These are phyloP conservation scores for Metarhizium brunneum DNA, from an alignment of 2,329 filamentous ascomycete genomes.

Conservation along the genomic window DNA sequence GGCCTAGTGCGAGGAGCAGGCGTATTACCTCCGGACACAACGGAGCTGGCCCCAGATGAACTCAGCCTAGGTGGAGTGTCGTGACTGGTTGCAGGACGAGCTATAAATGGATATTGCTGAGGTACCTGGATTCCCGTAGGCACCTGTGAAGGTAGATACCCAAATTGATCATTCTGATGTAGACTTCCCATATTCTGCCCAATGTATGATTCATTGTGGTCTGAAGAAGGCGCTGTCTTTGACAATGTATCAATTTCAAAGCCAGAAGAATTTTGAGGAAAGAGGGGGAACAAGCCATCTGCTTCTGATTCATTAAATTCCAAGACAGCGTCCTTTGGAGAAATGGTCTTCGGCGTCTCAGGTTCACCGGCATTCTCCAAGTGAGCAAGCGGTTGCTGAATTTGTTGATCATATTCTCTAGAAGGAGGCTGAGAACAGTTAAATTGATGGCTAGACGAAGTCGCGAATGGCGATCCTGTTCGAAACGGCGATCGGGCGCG, in stretches of 20 bases:
- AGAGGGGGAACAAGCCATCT: conserved; percentile 62
- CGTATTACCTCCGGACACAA: conserved; percentile 24
- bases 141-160: conserved; percentile 23
- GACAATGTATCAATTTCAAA: conserved; percentile 32
- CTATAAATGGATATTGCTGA: conserved; percentile 43
- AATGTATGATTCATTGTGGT: conserved; percentile 9
- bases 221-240: conserved; percentile 20
- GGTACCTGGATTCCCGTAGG: conserved; percentile 31
- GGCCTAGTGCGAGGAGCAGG: conserved; percentile 40
- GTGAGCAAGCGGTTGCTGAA: conserved; percentile 26
- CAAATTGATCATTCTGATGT: neutral
- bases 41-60: conserved; percentile 35
- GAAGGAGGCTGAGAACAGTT: conserved; percentile 49
- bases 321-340: conserved; percentile 82
- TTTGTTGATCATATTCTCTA: conserved; percentile 48
- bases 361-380: conserved; percentile 30
- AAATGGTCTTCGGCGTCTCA: conserved; percentile 72
- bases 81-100: conserved; percentile 24
- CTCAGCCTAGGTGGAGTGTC: conserved; percentile 30
- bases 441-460: conserved; percentile 32
- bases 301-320: conserved; percentile 74
- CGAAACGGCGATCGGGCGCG: conserved; percentile 77
- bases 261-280: conserved; percentile 49
- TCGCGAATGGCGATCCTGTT: conserved; percentile 52
- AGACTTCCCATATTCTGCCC: conserved; percentile 7